Conservation (phyloP, 2,329 filamentous ascomycete species). For the Cytospora leucostoma region DNA sequence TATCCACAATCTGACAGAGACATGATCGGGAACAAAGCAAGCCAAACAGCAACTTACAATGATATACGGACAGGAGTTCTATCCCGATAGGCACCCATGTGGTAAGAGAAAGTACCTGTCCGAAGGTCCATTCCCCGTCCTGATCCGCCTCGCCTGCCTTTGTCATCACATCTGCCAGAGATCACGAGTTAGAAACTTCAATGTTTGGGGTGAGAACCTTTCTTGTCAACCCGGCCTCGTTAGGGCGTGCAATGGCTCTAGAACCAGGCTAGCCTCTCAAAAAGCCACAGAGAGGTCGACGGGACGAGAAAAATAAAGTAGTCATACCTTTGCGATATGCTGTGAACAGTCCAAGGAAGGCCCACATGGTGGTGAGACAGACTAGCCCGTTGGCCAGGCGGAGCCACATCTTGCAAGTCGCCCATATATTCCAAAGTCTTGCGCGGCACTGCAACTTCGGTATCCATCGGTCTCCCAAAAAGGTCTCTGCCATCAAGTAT, state of each 20-base stretch:
- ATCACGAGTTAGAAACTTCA: background rate
- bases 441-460: background rate
- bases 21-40: too few relatives aligned
- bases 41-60: conserved; percentile 30
- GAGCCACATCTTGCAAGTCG: conserved; percentile 18
- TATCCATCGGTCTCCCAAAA: background rate
- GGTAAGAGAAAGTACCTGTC: conserved; percentile 36
- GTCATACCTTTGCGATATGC: conserved; percentile 29
- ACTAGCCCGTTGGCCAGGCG: conserved; percentile 27
- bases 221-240: too few relatives aligned
- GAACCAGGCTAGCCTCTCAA: too few relatives aligned
- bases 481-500: conserved; percentile 21
- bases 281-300: too few relatives aligned
- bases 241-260: too few relatives aligned
- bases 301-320: background rate
- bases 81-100: conserved; percentile 36
- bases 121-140: conserved; percentile 36
- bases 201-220: too few relatives aligned
- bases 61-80: conserved; percentile 33
- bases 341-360: conserved; percentile 34
- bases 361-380: conserved; percentile 34
- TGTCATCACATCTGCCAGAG: conserved; percentile 23
- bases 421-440: conserved; percentile 15
- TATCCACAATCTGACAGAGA: too few relatives aligned
- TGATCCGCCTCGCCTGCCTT: conserved; percentile 30